A percentile compares a stretch with the other conserved stretches of the same genome.
Conservation (phyloP, 768 basidiomycete genomes). For the Pleurotus pulmonarius region DNA sequence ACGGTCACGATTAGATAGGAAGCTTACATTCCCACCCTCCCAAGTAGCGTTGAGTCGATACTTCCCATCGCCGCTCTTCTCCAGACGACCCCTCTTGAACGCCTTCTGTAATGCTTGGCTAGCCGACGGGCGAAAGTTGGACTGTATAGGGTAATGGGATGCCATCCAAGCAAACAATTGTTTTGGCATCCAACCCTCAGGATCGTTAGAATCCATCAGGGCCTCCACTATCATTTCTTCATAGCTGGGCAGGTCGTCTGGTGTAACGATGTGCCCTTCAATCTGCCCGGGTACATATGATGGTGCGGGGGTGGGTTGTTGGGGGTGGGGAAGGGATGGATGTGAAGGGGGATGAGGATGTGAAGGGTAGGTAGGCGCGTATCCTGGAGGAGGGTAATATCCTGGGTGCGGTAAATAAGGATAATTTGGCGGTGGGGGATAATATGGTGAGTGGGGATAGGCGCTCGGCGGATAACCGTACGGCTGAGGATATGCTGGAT, state of each 20-base stretch:
- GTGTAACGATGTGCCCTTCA: slow-evolving; percentile 8
- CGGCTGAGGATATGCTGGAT: slow-evolving; percentile 45
- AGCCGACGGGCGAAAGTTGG: slow-evolving; percentile 87
- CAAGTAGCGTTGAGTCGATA: slow-evolving; percentile 74
- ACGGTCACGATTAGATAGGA: not conserved
- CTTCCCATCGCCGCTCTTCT: slow-evolving; percentile 69
- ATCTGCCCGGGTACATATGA: not conserved
- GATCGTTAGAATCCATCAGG: slow-evolving; percentile 57
- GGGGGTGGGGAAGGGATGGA: slow-evolving; percentile 14
- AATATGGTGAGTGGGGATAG: slow-evolving; percentile 39
- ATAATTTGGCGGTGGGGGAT: slow-evolving; percentile 61
- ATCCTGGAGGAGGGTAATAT: slow-evolving; percentile 26
- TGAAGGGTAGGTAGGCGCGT: slow-evolving; percentile 28
- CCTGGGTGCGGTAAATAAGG: slow-evolving; percentile 56
- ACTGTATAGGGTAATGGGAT: slow-evolving; percentile 73
- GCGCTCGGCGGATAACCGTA: slow-evolving; percentile 38
- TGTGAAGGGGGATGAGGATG: slow-evolving; percentile 27
- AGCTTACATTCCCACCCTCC: slow-evolving; percentile 78
- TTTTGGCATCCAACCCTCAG: slow-evolving; percentile 81
- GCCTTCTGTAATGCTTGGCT: slow-evolving; percentile 89
- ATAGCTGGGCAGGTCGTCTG: slow-evolving; percentile 74
- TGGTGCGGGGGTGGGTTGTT: slow-evolving; percentile 12
- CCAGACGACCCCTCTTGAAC: slow-evolving; percentile 74
- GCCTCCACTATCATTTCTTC: slow-evolving; percentile 92
- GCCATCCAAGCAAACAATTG: slow-evolving; percentile 84